A percentile compares a stretch with the other conserved stretches of the same genome.
These are phyloP conservation scores for Helianthus tuberosus DNA, from an alignment of 129 eudicot species.

Conservation along the genomic window DNA sequence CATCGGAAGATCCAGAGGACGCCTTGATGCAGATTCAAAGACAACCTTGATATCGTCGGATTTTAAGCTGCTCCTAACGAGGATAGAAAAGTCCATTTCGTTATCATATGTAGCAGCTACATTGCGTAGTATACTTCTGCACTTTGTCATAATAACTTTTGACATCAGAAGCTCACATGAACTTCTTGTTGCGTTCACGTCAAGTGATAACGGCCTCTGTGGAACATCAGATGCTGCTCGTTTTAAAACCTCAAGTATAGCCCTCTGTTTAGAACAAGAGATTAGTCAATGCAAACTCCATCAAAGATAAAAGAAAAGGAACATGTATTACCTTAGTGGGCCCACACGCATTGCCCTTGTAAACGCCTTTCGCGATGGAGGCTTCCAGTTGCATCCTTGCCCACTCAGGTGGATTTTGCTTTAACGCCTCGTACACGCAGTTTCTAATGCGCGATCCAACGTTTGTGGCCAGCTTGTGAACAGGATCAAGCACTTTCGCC, in stretches of 20 bases:
- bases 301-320: not conserved
- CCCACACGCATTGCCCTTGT: slow-evolving; percentile 72
- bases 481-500: slow-evolving; percentile 64
- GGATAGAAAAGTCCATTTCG: slow-evolving; percentile 29
- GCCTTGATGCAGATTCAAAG: slow-evolving; percentile 44
- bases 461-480: slow-evolving; percentile 53
- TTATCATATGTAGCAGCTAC: slow-evolving; percentile 37
- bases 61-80: slow-evolving; percentile 37
- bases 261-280: slow-evolving; percentile 41
- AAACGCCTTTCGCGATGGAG: slow-evolving; percentile 62
- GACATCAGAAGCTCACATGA: slow-evolving; percentile 30
- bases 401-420: slow-evolving; percentile 71
- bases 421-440: slow-evolving; percentile 46
- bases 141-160: slow-evolving; percentile 39
- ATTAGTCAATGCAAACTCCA: not conserved
- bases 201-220: slow-evolving; percentile 26
- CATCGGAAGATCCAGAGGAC: slow-evolving; percentile 56
- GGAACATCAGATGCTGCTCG: slow-evolving; percentile 19
- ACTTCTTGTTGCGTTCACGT: slow-evolving; percentile 13
- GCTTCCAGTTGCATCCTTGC: slow-evolving; percentile 47
- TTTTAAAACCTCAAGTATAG: slow-evolving; percentile 45
- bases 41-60: slow-evolving; percentile 30
- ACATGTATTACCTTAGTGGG: slow-evolving; percentile 60
- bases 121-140: slow-evolving; percentile 44
- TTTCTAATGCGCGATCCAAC: slow-evolving; percentile 54